phyloP scores from a whole-genome alignment of 1,284 basidiomycete genomes.

The Ceratobasidium sp. region DNA sequence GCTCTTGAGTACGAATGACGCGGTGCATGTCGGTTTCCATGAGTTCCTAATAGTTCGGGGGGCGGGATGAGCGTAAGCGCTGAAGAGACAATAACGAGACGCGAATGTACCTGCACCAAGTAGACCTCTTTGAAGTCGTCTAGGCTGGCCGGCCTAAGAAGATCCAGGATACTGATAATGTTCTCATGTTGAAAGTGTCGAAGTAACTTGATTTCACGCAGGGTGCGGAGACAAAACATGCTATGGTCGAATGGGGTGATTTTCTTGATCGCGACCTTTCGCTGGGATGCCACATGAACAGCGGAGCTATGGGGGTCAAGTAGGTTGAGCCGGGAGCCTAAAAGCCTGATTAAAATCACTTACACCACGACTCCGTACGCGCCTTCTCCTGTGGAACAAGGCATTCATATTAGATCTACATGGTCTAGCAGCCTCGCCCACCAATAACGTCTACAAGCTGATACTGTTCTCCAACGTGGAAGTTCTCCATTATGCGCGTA shows the following conservation, averaged over 20 bases:
- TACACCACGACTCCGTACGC: conserved; percentile 80
- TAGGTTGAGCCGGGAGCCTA: background rate
- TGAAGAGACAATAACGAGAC: conserved; percentile 24
- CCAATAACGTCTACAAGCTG: conserved; percentile 79
- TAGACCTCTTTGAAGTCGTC: conserved; percentile 82
- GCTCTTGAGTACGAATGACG: conserved; percentile 84
- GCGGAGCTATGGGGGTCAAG: conserved; percentile 64
- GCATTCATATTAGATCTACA: conserved; percentile 32
- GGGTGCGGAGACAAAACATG: conserved; percentile 86
- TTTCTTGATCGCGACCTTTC: conserved; percentile 80
- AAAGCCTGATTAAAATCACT: conserved; percentile 44
- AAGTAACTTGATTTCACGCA: conserved; percentile 90
- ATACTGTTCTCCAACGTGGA: conserved; percentile 57
- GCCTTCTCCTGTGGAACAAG: conserved; percentile 67
- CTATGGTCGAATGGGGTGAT: conserved; percentile 89
- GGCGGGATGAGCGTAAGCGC: background rate
- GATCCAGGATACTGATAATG: conserved; percentile 87
- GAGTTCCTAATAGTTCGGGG: conserved; percentile 69
- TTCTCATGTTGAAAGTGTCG: conserved; percentile 81
- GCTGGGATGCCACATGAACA: conserved; percentile 69
- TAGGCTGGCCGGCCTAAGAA: conserved; percentile 69
- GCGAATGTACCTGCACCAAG: conserved; percentile 65
- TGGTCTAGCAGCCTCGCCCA: conserved; percentile 39
- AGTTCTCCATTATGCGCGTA: conserved; percentile 27
- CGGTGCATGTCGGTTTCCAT: conserved; percentile 93